Evolutionary conservation across 768 basidiomycete genomes (phyloP).

Genomic region (Lepiota subincarnata): DNA sequence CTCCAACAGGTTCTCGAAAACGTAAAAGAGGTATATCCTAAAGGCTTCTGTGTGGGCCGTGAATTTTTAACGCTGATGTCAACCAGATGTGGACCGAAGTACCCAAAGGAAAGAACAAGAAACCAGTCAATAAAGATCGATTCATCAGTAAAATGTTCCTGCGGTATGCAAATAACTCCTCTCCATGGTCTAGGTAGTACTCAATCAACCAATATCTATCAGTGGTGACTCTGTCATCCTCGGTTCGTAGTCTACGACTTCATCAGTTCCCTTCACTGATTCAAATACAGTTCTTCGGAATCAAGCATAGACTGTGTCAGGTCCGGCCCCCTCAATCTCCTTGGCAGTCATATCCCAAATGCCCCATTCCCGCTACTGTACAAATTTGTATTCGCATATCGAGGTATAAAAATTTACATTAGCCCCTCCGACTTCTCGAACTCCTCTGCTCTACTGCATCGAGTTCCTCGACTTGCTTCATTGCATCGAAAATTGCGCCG

Average conservation of each 20-base stretch:
- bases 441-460: constrained; percentile 17
- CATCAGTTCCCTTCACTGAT: constrained; percentile 27
- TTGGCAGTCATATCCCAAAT: constrained; percentile 1
- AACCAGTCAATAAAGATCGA: constrained; percentile 97
- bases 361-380: constrained; percentile 4
- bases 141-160: constrained; percentile 99
- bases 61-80: background rate
- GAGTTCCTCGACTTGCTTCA: constrained; percentile 41
- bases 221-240: constrained; percentile 98
- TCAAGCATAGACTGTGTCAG: constrained; percentile 42
- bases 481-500: constrained; percentile 52
- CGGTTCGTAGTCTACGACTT: constrained; percentile 51
- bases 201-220: constrained; percentile 13
- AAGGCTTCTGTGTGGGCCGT: background rate
- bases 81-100: constrained; percentile 98
- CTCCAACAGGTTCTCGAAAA: constrained; percentile 82
- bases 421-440: constrained; percentile 11
- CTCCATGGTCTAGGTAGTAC: constrained; percentile 4
- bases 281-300: constrained; percentile 63
- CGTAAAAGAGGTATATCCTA: constrained; percentile 79
- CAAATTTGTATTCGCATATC: constrained; percentile 1
- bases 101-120: constrained; percentile 98
- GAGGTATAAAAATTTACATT: background rate
- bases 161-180: constrained; percentile 44
- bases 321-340: constrained; percentile 17